Conservation (phyloP, 768 basidiomycete species). For the Mycena filopes region DNA sequence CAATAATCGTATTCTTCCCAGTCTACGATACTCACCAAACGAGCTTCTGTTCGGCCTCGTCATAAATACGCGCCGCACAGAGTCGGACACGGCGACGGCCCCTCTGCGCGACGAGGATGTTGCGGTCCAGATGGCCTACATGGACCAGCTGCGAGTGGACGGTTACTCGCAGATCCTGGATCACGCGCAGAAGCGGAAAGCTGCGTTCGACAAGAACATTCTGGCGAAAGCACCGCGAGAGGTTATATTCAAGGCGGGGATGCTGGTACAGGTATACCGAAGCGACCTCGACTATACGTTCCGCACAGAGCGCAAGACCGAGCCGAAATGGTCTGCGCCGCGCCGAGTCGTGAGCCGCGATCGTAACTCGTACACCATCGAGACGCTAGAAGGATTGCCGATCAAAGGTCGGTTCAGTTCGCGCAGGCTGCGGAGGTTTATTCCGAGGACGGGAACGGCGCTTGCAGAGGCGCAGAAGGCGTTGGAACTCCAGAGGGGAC, state of each 20-base stretch:
- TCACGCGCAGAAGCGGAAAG: constrained; percentile 28
- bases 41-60: no score
- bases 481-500: no score
- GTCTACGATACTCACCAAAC: no score
- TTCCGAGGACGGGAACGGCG: neutral
- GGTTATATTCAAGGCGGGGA: neutral
- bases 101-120: neutral
- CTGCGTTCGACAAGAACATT: constrained; percentile 36
- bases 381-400: neutral
- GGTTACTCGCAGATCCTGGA: constrained; percentile 34
- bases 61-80: constrained; percentile 37
- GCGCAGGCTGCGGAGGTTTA: neutral
- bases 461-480: neutral
- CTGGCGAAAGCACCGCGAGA: neutral
- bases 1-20: no score
- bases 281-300: neutral
- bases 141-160: constrained; percentile 41
- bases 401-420: neutral
- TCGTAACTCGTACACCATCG: neutral
- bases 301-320: neutral
- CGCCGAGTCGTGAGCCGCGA: neutral
- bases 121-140: constrained; percentile 41
- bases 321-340: no score
- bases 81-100: neutral
- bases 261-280: neutral